Percentiles rank a stretch among this genome's conserved stretches.
Evolutionary conservation across 2,329 filamentous ascomycete species (phyloP).

Genomic region (Cladophialophora carrionii): DNA sequence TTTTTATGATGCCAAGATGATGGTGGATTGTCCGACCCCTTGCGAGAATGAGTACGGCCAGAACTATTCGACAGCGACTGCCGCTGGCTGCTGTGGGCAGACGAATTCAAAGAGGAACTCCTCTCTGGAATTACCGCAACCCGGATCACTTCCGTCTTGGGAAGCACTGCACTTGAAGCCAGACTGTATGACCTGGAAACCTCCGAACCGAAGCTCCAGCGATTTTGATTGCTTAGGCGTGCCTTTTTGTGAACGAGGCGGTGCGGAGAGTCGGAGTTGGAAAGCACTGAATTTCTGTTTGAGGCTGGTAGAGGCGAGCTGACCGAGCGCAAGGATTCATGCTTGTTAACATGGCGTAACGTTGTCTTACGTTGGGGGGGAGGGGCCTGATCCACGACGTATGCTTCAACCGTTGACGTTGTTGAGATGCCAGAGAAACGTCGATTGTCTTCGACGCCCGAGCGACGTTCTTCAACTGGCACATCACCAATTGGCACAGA

Average conservation of each 20-base stretch:
- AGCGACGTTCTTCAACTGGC: slow-evolving; percentile 2
- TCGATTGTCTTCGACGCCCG: slow-evolving; percentile 41
- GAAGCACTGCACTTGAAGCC: slow-evolving; percentile 40
- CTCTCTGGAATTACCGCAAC: slow-evolving; percentile 55
- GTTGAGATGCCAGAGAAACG: slow-evolving; percentile 57
- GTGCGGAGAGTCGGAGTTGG: slow-evolving; percentile 50
- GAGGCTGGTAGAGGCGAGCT: slow-evolving; percentile 51
- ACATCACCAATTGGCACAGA: slow-evolving; percentile 26
- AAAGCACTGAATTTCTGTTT: slow-evolving; percentile 49
- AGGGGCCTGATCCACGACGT: slow-evolving; percentile 54
- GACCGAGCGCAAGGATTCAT: slow-evolving; percentile 55
- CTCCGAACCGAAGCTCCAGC: slow-evolving; percentile 50
- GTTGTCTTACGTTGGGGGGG: slow-evolving; percentile 51
- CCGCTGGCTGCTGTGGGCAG: slow-evolving; percentile 44
- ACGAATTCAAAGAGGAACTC: slow-evolving; percentile 50
- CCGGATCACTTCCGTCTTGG: slow-evolving; percentile 48
- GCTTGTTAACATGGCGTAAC: slow-evolving; percentile 59
- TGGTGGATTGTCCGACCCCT: slow-evolving; percentile 44
- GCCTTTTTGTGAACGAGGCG: slow-evolving; percentile 56
- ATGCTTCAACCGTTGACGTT: slow-evolving; percentile 59
- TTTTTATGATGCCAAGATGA: slow-evolving; percentile 43
- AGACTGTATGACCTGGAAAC: slow-evolving; percentile 45
- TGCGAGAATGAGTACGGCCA: slow-evolving; percentile 42
- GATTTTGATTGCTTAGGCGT: slow-evolving; percentile 54
- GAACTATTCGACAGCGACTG: slow-evolving; percentile 49